These are phyloP conservation scores for Marasmius sp. DNA, from an alignment of 1,284 basidiomycete genomes.

Conservation along the genomic window DNA sequence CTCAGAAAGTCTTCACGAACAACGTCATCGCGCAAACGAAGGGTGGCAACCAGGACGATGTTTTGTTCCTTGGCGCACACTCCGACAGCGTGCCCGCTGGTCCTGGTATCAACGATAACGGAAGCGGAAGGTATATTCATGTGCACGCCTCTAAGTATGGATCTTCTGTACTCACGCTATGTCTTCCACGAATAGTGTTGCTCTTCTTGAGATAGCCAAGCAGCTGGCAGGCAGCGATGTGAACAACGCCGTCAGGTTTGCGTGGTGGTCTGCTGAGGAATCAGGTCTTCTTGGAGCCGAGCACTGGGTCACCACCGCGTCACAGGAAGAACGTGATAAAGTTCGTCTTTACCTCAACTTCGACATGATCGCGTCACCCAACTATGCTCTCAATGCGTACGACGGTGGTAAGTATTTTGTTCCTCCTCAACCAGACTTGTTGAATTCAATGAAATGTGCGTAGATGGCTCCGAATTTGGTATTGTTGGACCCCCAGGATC, in stretches of 20 bases:
- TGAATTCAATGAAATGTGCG: not conserved
- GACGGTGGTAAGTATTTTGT: constrained; percentile 17
- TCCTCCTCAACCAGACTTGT: not conserved
- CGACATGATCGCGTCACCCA: constrained; percentile 28
- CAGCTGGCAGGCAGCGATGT: constrained; percentile 8
- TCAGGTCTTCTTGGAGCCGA: constrained; percentile 23
- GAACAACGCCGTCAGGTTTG: constrained; percentile 24
- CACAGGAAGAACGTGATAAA: constrained; percentile 20
- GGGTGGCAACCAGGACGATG: constrained; percentile 21
- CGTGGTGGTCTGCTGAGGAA: constrained; percentile 27
- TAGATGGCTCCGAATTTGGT: constrained; percentile 22
- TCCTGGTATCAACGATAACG: constrained; percentile 27
- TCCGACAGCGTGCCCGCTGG: constrained; percentile 26
- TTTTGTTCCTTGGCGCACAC: constrained; percentile 23
- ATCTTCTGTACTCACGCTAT: constrained; percentile 17
- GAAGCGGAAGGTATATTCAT: constrained; percentile 23
- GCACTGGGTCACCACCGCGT: constrained; percentile 9
- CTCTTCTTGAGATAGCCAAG: constrained; percentile 18
- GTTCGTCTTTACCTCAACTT: constrained; percentile 28
- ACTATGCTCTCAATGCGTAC: constrained; percentile 22
- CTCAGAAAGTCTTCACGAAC: constrained; percentile 20
- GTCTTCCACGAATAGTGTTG: not conserved
- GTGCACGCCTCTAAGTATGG: not conserved
- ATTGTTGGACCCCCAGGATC: constrained; percentile 22
- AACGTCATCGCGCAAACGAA: constrained; percentile 27